These are phyloP conservation scores for Ceratobasidium sp. DNA, from an alignment of 1,284 basidiomycete species.

Conservation along the genomic window DNA sequence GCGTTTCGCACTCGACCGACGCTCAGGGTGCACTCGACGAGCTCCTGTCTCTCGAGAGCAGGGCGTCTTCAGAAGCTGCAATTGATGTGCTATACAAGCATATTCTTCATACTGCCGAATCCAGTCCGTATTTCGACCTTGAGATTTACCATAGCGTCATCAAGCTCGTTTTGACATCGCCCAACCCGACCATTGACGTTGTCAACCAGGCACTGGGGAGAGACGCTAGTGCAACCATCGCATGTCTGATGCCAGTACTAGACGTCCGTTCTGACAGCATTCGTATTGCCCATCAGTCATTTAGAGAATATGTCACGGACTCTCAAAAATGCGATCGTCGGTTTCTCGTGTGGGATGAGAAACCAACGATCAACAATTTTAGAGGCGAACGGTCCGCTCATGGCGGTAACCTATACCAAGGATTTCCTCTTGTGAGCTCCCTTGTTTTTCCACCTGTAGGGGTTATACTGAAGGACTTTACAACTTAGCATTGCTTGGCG, in stretches of 20 bases:
- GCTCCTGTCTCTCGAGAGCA: not conserved
- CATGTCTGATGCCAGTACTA: not conserved
- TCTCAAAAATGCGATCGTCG: constrained; percentile 15
- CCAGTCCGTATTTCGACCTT: not conserved
- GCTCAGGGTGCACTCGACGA: not conserved
- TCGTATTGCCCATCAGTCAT: constrained; percentile 21
- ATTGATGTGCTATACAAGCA: constrained; percentile 14
- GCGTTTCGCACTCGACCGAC: not conserved
- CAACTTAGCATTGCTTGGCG: constrained; percentile 1
- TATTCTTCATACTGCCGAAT: constrained; percentile 1
- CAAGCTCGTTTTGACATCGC: not conserved
- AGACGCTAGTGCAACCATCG: constrained; percentile 1
- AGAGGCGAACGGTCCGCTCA: no score
- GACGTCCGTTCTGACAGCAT: not conserved
- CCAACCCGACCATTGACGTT: not conserved
- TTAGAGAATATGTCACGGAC: constrained; percentile 13
- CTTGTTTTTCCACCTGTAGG: no score
- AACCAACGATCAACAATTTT: not conserved
- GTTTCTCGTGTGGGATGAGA: not conserved
- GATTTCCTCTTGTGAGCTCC: constrained; percentile 20
- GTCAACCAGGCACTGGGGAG: not conserved
- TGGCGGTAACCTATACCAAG: not conserved
- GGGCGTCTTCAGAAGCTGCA: constrained; percentile 17
- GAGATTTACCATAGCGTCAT: constrained; percentile 13
- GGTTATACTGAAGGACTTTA: not conserved